These are phyloP conservation scores for Kwoniella heveanensis DNA, from an alignment of 768 basidiomycete species.

Conservation along the genomic window DNA sequence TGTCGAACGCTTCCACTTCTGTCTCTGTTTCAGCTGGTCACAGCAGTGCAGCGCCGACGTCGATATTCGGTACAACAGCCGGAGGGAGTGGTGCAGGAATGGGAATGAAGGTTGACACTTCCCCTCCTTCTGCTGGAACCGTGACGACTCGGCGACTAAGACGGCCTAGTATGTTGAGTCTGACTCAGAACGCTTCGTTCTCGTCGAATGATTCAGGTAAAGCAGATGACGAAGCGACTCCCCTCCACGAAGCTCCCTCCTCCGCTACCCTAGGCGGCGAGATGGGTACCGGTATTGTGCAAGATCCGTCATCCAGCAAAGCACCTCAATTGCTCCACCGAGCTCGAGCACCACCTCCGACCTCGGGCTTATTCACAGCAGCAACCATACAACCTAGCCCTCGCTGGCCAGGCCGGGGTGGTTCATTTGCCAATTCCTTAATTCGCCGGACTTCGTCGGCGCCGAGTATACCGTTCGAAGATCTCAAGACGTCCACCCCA, in stretches of 20 bases:
- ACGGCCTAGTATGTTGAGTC: conserved; percentile 43
- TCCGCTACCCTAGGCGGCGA: not conserved
- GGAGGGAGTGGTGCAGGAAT: not conserved
- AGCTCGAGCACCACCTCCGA: not conserved
- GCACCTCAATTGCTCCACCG: not conserved
- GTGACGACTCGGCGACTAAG: conserved; percentile 30
- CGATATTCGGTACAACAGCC: not conserved
- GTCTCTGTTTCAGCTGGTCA: not conserved
- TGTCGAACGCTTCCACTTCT: not conserved
- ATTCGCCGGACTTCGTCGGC: conserved; percentile 30
- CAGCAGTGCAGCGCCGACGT: not conserved
- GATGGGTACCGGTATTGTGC: not conserved
- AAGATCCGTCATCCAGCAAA: conserved; percentile 22
- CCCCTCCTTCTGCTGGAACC: conserved; percentile 31
- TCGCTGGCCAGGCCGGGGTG: conserved; percentile 26
- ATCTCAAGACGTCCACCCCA: conserved; percentile 41
- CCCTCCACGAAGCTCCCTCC: conserved; percentile 3
- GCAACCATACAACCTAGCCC: conserved; percentile 32
- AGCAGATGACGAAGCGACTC: conserved; percentile 19
- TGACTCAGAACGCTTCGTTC: conserved; percentile 29
- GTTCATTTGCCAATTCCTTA: conserved; percentile 18
- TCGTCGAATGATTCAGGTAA: conserved; percentile 16
- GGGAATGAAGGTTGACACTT: conserved; percentile 15
- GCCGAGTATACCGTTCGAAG: conserved; percentile 33
- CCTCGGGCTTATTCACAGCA: not conserved